Percentiles rank a stretch among this genome's conserved stretches.
Conservation (phyloP, 2,329 filamentous ascomycete species). For the Tolypocladium inflatum region DNA sequence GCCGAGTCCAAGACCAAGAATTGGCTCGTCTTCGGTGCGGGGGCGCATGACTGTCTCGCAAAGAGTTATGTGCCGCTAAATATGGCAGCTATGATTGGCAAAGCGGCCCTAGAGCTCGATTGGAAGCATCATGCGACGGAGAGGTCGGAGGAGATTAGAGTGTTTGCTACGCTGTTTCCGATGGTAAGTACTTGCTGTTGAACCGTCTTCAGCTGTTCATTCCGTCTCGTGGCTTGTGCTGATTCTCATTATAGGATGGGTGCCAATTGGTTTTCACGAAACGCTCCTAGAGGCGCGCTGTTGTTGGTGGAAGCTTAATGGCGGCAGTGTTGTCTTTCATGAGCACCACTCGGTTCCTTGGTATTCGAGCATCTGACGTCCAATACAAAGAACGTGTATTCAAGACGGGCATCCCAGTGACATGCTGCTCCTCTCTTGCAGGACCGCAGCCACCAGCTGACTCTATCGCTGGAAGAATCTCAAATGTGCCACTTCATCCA, state of each 20-base stretch:
- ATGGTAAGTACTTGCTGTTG: constrained; percentile 26
- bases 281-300: background rate
- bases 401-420: too few relatives aligned
- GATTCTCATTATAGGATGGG: background rate
- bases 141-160: constrained; percentile 38
- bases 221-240: background rate
- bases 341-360: too few relatives aligned
- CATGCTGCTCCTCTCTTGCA: too few relatives aligned
- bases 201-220: background rate
- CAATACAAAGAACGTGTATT: too few relatives aligned
- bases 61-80: constrained; percentile 38
- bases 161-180: constrained; percentile 39
- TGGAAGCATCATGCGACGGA: constrained; percentile 39
- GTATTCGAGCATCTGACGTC: too few relatives aligned
- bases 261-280: background rate
- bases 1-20: constrained; percentile 41
- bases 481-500: too few relatives aligned
- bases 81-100: constrained; percentile 43
- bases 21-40: constrained; percentile 43
- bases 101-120: constrained; percentile 38
- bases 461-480: too few relatives aligned
- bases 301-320: background rate
- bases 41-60: constrained; percentile 40
- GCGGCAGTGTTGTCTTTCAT: too few relatives aligned
- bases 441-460: too few relatives aligned